Evolutionary conservation across 2,329 filamentous ascomycete genomes (phyloP), one percentile per base, ranked within the genome.

Genomic region (Diaporthe velutina): DNA sequence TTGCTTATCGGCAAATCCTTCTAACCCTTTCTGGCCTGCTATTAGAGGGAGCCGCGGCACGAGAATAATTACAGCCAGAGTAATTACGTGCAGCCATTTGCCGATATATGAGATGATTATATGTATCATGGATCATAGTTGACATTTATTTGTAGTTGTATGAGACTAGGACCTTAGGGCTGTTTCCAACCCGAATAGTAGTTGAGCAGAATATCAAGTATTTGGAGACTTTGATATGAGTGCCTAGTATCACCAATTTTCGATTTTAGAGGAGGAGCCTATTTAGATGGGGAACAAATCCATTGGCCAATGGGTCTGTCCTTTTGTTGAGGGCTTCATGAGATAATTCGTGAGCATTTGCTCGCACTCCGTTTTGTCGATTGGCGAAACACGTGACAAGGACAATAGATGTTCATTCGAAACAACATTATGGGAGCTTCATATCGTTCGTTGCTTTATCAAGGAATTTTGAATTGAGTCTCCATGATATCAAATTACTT

Each of bases 1-100:
- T 22, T 68, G 60, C 60, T 25, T 42, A 54, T 54, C 48, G 48
- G 64, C n/a, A n/a, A 40, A 30, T 40, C 48, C 33, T 68, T 40
- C 48, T 9, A 28, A 68, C 45, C 30, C 33, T 68, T 28, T 54
- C 45, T 54, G 33, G 33, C n/a, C 33, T 25, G 33, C n/a, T 54
- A 13, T 13, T 7, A 54, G 15, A 30, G 38, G n/a, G 48, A 40
- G 15, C 33, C 48, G 3, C 12, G 5, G 25, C 25, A 67, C 13
- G 22, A 38, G 22, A 6, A 50, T 10, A 17, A 22, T 28, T 3
- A 7, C 22, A 22, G n/a, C 61, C 2, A 28, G 30, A 50, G 6
- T 67, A 10, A n/a, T 38, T 38, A 33, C 45, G 28, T 13, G 13
- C 22, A 38, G 45, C 7, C 22, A 25, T 35, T 13, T 50, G 22